Evolutionary conservation across 495 filamentous ascomycete genomes (phyloP).

Genomic region (Neurospora hispaniola): DNA sequence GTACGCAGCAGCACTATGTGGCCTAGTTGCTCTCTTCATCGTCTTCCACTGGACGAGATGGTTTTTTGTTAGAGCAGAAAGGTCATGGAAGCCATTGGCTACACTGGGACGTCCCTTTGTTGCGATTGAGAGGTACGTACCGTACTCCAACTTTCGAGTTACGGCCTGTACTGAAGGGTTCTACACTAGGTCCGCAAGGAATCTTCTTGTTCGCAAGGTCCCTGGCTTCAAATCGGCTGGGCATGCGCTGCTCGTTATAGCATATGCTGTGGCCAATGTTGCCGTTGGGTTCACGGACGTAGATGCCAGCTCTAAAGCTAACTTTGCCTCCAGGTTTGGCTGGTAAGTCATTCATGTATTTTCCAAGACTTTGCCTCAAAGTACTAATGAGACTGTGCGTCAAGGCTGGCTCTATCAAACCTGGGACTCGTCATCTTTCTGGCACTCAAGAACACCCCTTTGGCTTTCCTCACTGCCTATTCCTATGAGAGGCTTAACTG

Average conservation of each 20-base stretch:
- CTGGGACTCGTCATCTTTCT: conserved; percentile 47
- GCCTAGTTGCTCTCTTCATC: conserved; percentile 40
- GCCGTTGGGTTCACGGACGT: conserved; percentile 38
- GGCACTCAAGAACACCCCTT: conserved; percentile 49
- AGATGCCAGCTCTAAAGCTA: conserved; percentile 19
- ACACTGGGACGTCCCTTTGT: conserved; percentile 16
- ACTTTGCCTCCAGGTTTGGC: conserved; percentile 33
- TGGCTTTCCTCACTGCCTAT: conserved; percentile 44
- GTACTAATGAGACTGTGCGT: conserved; percentile 1
- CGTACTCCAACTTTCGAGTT: background rate
- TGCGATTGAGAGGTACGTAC: conserved; percentile 15
- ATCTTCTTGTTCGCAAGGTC: conserved; percentile 33
- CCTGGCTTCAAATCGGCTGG: conserved; percentile 43
- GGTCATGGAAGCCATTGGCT: conserved; percentile 9
- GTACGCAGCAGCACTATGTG: conserved; percentile 35
- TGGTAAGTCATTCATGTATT: conserved; percentile 30
- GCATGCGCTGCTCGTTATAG: conserved; percentile 35
- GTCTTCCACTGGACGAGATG: conserved; percentile 37
- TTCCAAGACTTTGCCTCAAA: conserved; percentile 2
- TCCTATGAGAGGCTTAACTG: conserved; percentile 53
- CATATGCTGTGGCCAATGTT: conserved; percentile 42
- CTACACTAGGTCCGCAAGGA: conserved; percentile 21
- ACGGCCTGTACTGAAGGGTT: no score
- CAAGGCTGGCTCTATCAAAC: conserved; percentile 45
- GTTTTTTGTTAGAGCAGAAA: conserved; percentile 15